Evolutionary conservation across 495 filamentous ascomycete species (phyloP), one percentile per base, ranked within the genome.

Genomic region (Podospora pseudopauciseta): DNA sequence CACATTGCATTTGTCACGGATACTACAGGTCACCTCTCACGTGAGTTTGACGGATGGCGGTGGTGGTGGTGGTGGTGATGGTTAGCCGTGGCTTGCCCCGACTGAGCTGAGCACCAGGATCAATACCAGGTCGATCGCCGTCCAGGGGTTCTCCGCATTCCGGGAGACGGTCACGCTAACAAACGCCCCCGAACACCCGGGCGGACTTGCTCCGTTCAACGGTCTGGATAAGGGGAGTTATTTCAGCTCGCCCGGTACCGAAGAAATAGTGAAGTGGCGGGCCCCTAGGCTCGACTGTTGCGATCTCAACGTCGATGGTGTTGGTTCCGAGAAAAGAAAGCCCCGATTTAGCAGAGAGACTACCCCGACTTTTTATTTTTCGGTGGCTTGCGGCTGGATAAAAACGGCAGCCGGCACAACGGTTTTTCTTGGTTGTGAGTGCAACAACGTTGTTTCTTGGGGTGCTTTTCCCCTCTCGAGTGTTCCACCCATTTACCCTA

Each of bases 401-500:
- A 49, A 49, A 49, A 49, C 39, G 39, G 39, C 39, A 11, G 13
- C 9, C 39, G 39, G 39, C 39, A 49, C 39, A 49, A 49, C 39
- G 39, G 39, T 49, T 49, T 49, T 49, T 49, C 13, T 49, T 49
- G 39, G 39, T 49, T 49, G 39, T 13, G 39, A 49, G 9, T 49
- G 39, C 39, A 11, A 49, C 39, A 49, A 49, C 15, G 39, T 1
- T 13, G 39, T 49, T 6, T 49, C 39, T 49, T 49, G 39, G 39
- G 39, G 39, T 3, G 39, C 13, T 11, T 49, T 18, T 49, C 39
- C 39, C 39, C 39, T 49, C 39, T 11, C 2, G 18, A 63, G 16
- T 62, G 23, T 9, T 62, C 60, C 16, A 4, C 60, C 60, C 27
- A 27, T 26, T 5, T 26, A 75, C 65, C 73, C 73, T 71, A 73